Evolutionary conservation across 2,329 filamentous ascomycete genomes (phyloP).

Genomic region (Fusarium piperis): DNA sequence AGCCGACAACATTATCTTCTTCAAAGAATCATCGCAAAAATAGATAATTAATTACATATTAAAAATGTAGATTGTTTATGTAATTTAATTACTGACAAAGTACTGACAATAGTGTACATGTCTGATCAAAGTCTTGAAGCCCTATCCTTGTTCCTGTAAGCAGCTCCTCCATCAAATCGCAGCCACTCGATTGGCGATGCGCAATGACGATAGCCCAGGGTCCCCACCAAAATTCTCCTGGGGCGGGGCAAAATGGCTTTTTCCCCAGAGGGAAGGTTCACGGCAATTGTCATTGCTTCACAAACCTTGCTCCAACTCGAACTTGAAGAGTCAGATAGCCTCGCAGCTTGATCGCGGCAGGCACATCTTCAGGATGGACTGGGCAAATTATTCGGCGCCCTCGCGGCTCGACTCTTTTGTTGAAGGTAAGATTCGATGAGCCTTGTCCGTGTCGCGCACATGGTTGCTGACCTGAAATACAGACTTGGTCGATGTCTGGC

Average conservation of each 20-base stretch:
- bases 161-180: constrained; percentile 30
- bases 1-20: neutral
- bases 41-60: neutral
- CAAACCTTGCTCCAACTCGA: neutral
- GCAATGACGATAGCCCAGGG: constrained; percentile 25
- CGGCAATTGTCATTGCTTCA: constrained; percentile 19
- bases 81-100: neutral
- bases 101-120: neutral
- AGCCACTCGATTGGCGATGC: constrained; percentile 38
- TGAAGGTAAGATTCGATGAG: constrained; percentile 30
- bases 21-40: neutral
- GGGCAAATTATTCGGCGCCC: constrained; percentile 39
- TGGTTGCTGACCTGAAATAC: constrained; percentile 13
- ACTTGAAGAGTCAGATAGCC: neutral
- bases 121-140: neutral
- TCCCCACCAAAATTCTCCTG: constrained; percentile 33
- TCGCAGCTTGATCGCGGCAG: constrained; percentile 4
- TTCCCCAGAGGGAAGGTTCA: constrained; percentile 28
- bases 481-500: constrained; percentile 58
- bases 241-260: constrained; percentile 41
- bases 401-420: constrained; percentile 39
- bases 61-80: neutral
- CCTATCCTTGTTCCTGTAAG: constrained; percentile 5
- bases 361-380: constrained; percentile 36
- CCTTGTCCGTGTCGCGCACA: neutral